A percentile compares a stretch with the other conserved stretches of the same genome.
Evolutionary conservation across 164 flowering plant species (phyloP).

Genomic region (Piper longum): DNA sequence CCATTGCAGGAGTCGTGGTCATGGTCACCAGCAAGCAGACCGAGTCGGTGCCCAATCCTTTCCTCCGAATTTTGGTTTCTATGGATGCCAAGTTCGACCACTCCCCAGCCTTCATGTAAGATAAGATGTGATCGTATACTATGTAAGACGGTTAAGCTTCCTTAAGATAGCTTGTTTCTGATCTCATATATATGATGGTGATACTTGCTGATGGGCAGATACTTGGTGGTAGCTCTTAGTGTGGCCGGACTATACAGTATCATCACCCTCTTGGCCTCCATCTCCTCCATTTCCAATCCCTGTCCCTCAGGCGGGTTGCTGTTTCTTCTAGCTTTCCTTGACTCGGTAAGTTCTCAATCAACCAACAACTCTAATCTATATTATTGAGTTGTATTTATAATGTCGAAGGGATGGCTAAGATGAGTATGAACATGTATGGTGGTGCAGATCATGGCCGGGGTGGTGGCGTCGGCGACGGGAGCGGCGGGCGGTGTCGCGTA

Average conservation of each 20-base stretch:
- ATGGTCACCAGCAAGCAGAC: slow-evolving; percentile 19
- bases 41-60: background rate
- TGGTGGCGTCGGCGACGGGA: slow-evolving; percentile 35
- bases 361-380: background rate
- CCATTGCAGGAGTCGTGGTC: slow-evolving; percentile 9
- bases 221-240: slow-evolving; percentile 46
- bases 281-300: slow-evolving; percentile 24
- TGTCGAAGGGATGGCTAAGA: background rate
- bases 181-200: too few relatives aligned
- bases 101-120: slow-evolving; percentile 22
- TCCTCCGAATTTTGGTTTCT: background rate
- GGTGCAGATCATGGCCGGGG: slow-evolving; percentile 13
- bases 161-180: background rate
- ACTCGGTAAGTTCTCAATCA: slow-evolving; percentile 30
- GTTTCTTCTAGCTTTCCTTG: slow-evolving; percentile 26
- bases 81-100: slow-evolving; percentile 8
- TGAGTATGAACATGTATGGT: background rate
- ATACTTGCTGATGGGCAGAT: slow-evolving; percentile 27
- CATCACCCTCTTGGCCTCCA: slow-evolving; percentile 24
- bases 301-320: slow-evolving; percentile 10
- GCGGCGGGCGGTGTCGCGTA: slow-evolving; percentile 45
- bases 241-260: slow-evolving; percentile 38
- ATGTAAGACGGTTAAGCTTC: background rate
- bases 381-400: background rate
- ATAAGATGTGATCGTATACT: background rate